phyloP scores from a whole-genome alignment of 139 green algal genomes.

The Chlamydomonas incerta region DNA sequence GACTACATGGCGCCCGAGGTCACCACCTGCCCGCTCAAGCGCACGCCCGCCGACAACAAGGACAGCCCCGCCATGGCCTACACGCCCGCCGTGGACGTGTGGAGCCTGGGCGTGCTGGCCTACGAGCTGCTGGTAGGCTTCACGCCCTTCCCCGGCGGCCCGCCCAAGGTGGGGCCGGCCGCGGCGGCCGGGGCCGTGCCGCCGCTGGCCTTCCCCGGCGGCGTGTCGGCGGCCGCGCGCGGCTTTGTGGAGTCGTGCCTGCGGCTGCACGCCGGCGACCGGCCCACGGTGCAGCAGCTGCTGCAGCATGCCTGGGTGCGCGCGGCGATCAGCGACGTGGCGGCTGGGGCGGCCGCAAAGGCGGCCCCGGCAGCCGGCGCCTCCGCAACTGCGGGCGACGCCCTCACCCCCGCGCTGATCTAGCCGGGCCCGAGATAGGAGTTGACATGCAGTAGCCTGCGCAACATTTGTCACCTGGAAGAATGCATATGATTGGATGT shows the following conservation, averaged over 20 bases:
- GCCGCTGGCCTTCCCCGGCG: constrained; percentile 3
- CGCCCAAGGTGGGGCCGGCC: not conserved
- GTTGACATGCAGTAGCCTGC: too few species aligned
- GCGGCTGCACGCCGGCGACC: constrained; percentile 29
- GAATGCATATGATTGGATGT: too few species aligned
- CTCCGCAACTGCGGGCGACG: too few species aligned
- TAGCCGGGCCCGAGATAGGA: too few species aligned
- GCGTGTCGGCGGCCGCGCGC: constrained; percentile 1
- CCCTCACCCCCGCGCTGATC: too few species aligned
- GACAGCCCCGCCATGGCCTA: constrained; percentile 45
- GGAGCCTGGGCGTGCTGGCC: not conserved
- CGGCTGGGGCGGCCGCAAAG: too few species aligned
- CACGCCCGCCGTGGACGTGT: constrained; percentile 42
- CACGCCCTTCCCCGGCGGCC: not conserved
- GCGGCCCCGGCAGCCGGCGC: too few species aligned
- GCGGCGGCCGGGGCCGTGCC: not conserved
- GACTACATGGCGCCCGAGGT: constrained; percentile 64
- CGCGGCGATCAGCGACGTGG: not conserved
- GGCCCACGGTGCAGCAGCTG: constrained; percentile 45
- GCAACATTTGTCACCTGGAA: too few species aligned
- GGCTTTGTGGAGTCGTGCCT: constrained; percentile 30
- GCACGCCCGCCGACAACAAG: constrained; percentile 58
- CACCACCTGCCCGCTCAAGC: constrained; percentile 53
- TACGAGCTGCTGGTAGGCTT: constrained; percentile 23
- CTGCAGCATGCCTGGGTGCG: constrained; percentile 49